Evolutionary conservation across 805 yeast species (phyloP).

Genomic region (Kazachstania bromeliacearum): DNA sequence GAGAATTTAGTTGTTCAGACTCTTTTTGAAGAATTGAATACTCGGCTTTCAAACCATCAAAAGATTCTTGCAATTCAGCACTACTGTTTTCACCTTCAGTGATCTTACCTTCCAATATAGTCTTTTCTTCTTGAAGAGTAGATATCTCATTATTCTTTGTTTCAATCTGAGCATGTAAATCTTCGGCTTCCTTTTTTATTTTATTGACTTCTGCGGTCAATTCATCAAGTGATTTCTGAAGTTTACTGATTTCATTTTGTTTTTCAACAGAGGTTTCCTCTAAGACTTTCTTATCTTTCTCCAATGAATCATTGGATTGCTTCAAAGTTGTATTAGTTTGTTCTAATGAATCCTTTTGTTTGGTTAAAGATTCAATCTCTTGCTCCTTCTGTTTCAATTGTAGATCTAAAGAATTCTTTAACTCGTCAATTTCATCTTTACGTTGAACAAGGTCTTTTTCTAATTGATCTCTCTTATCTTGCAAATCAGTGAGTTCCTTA

Average conservation of each 20-base stretch:
- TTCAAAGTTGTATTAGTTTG: not conserved
- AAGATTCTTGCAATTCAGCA: constrained; percentile 2
- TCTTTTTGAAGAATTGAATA: constrained; percentile 1
- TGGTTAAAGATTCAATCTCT: not conserved
- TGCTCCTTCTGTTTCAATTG: not conserved
- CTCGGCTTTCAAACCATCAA: not conserved
- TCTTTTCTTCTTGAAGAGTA: not conserved
- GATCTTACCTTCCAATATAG: not conserved
- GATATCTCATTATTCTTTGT: not conserved
- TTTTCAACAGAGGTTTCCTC: not conserved
- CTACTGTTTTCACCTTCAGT: constrained; percentile 1
- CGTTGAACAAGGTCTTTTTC: not conserved
- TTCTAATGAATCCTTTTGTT: not conserved
- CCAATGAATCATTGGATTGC: not conserved
- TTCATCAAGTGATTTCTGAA: not conserved
- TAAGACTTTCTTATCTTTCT: not conserved
- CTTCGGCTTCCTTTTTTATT: not conserved
- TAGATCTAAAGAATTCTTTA: not conserved
- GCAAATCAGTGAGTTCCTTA: no score
- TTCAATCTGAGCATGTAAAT: not conserved
- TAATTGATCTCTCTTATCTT: no score
- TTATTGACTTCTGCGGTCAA: not conserved
- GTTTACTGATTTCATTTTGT: not conserved
- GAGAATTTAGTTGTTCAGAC: not conserved
- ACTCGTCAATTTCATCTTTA: not conserved